phyloP scores from a whole-genome alignment of 139 green algal species.

The Microglena sp. region DNA sequence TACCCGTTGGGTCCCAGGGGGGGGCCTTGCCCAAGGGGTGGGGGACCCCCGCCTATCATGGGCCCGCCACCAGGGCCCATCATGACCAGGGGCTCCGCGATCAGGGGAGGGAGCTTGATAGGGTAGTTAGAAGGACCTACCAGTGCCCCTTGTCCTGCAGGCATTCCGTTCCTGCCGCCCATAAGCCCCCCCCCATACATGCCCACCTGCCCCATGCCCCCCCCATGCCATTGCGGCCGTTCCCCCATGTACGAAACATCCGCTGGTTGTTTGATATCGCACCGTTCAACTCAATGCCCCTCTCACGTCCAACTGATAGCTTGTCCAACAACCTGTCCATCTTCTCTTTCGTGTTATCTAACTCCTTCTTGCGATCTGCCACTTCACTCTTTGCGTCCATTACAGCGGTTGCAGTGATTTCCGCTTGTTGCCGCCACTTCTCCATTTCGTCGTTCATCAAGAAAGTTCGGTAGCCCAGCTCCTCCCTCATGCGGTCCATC shows the following conservation, averaged over 20 bases:
- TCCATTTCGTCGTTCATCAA: slow-evolving; percentile 32
- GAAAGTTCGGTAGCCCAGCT: slow-evolving; percentile 15
- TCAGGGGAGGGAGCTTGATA: background rate
- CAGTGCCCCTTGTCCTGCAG: slow-evolving; percentile 6
- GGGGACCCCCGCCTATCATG: too few species aligned
- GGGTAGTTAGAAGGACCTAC: background rate
- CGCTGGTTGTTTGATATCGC: slow-evolving; percentile 37
- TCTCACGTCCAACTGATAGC: slow-evolving; percentile 45
- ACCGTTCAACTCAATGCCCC: slow-evolving; percentile 43
- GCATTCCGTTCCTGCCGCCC: background rate
- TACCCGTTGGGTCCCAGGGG: too few species aligned
- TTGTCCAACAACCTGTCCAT: slow-evolving; percentile 68
- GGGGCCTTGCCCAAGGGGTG: too few species aligned
- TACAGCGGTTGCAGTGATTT: slow-evolving; percentile 42
- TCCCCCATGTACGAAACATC: slow-evolving; percentile 13
- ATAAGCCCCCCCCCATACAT: background rate
- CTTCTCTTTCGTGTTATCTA: slow-evolving; percentile 61
- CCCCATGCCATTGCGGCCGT: slow-evolving; percentile 6
- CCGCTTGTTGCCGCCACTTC: slow-evolving; percentile 56
- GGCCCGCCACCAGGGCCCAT: too few species aligned
- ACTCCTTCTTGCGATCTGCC: slow-evolving; percentile 54
- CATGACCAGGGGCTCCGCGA: background rate
- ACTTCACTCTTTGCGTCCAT: slow-evolving; percentile 66
- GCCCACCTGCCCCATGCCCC: background rate
- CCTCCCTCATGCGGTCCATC: slow-evolving; percentile 23